Conservation (phyloP, 2,329 filamentous ascomycete species). For the Diplodia corticola region DNA sequence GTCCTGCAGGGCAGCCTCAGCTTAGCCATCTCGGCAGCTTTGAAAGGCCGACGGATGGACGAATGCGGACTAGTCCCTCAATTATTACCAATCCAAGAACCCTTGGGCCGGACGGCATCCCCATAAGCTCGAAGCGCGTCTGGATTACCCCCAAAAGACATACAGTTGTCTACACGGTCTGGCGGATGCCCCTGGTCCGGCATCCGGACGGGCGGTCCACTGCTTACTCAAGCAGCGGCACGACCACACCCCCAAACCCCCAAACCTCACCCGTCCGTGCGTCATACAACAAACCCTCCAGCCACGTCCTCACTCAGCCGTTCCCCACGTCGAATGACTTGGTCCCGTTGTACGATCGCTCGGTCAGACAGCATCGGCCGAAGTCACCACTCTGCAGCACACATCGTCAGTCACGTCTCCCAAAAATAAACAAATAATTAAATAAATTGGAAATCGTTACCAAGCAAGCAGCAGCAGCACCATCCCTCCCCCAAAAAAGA, state of each 20-base stretch:
- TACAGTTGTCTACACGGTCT: neutral
- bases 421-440: neutral
- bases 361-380: conserved; percentile 47
- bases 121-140: neutral
- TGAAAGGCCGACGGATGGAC: neutral
- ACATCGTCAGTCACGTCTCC: neutral
- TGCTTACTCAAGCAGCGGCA: neutral
- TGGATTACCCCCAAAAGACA: neutral
- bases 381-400: conserved; percentile 31
- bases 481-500: too few species aligned
- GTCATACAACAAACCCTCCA: conserved; percentile 32
- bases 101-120: neutral
- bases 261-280: conserved; percentile 9
- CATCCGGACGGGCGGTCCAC: neutral
- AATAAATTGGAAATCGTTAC: too few species aligned
- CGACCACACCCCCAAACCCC: conserved; percentile 3
- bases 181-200: neutral
- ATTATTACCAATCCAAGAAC: neutral
- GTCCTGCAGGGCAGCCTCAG: neutral
- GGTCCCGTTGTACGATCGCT: conserved; percentile 42
- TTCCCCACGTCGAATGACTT: conserved; percentile 32
- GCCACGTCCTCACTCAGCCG: conserved; percentile 41
- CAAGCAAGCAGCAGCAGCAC: too few species aligned
- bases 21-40: neutral
- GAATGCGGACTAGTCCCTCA: neutral